Evolutionary conservation across 257 asterid genomes (phyloP).

Genomic region (Plantago ovata): DNA sequence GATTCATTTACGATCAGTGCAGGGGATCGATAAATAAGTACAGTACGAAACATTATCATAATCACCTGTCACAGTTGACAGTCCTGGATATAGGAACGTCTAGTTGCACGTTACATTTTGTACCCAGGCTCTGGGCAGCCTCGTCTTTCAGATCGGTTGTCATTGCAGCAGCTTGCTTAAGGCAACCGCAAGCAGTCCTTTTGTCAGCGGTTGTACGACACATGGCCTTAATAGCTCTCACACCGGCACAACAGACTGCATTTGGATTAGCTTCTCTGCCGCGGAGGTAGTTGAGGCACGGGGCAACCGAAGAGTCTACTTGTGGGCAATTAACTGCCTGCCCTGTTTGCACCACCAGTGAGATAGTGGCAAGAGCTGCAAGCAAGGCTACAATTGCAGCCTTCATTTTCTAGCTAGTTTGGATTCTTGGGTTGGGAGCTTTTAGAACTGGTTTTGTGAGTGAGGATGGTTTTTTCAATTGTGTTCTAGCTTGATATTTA

Average conservation of each 20-base stretch:
- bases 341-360: constrained; percentile 16
- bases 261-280: constrained; percentile 25
- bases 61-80: constrained; percentile 33
- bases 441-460: neutral
- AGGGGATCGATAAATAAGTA: too few species aligned
- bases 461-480: neutral
- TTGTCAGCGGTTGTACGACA: constrained; percentile 24
- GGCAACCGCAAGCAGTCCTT: constrained; percentile 31
- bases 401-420: constrained; percentile 24
- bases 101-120: constrained; percentile 31
- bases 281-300: constrained; percentile 34
- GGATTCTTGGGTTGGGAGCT: constrained; percentile 2
- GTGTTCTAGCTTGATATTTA: neutral
- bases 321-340: constrained; percentile 34
- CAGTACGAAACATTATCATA: neutral
- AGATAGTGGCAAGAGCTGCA: constrained; percentile 20
- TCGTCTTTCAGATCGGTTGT: constrained; percentile 31
- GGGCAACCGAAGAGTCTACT: constrained; percentile 29
- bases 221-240: constrained; percentile 20
- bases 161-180: constrained; percentile 32
- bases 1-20: too few species aligned
- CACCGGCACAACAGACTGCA: constrained; percentile 29
- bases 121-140: constrained; percentile 33
- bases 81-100: constrained; percentile 36
- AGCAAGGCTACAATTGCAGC: constrained; percentile 14